These are phyloP conservation scores for Solanum microdontum DNA, from an alignment of 257 asterid species.

Conservation along the genomic window DNA sequence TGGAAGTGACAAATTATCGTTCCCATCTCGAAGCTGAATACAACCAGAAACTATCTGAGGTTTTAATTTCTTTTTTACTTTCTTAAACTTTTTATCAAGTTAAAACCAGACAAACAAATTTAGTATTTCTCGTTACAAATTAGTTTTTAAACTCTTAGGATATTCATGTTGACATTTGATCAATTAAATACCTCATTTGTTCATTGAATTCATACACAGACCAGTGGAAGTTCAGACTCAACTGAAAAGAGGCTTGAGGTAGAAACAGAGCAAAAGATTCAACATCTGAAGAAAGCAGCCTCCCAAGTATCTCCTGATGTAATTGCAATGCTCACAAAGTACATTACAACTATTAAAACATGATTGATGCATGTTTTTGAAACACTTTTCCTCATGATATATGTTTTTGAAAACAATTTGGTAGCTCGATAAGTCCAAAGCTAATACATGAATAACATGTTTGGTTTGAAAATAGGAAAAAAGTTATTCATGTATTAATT, in stretches of 20 bases:
- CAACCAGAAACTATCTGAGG: slow-evolving; percentile 56
- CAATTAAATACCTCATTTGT: neutral
- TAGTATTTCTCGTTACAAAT: no score
- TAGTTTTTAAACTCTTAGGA: neutral
- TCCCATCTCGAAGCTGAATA: slow-evolving; percentile 66
- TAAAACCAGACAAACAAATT: neutral
- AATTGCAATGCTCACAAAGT: slow-evolving; percentile 45
- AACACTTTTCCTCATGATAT: neutral
- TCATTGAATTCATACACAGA: slow-evolving; percentile 14
- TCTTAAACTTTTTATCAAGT: neutral
- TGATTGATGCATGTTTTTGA: neutral
- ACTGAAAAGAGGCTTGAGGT: slow-evolving; percentile 55
- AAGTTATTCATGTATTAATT: neutral
- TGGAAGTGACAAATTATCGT: slow-evolving; percentile 44
- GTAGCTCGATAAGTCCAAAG: neutral
- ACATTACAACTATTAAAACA: slow-evolving; percentile 22
- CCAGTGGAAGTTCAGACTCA: slow-evolving; percentile 55
- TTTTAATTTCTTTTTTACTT: slow-evolving; percentile 1
- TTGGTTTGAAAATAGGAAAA: neutral
- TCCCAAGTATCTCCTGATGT: slow-evolving; percentile 42
- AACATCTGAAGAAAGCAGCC: slow-evolving; percentile 33
- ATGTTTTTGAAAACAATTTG: neutral
- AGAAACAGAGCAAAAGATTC: slow-evolving; percentile 53
- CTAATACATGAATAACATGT: neutral
- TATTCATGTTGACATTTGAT: neutral